Evolutionary conservation across 441 rosid species (phyloP).

Genomic region (Erodium moschatum): DNA sequence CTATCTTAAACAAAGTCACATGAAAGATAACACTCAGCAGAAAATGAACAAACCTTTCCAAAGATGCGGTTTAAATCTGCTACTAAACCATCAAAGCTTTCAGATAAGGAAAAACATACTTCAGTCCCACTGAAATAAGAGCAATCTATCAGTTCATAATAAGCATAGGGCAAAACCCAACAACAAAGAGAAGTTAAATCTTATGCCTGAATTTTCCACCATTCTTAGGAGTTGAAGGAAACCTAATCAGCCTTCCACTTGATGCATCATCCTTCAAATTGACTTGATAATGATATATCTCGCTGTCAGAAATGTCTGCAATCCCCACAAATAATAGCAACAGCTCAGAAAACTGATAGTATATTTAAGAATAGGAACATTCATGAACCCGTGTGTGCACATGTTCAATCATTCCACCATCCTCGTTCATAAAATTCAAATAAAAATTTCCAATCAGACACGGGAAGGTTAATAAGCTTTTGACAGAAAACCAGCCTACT

Average conservation of each 20-base stretch:
- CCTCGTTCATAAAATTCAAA: not conserved
- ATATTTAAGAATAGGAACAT: not conserved
- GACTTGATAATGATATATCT: conserved; percentile 42
- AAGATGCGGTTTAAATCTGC: conserved; percentile 35
- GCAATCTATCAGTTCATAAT: conserved; percentile 11
- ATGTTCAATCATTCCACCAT: not conserved
- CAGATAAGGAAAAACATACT: conserved; percentile 43
- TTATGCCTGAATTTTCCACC: conserved; percentile 61
- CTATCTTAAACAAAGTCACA: not conserved
- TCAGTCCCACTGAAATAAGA: conserved; percentile 60
- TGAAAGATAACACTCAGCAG: conserved; percentile 4
- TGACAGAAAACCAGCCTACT: not conserved
- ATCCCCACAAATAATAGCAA: conserved; percentile 9
- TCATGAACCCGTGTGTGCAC: not conserved
- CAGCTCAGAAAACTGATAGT: not conserved
- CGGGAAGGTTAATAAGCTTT: not conserved
- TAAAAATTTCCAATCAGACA: not conserved
- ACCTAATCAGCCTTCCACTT: conserved; percentile 37
- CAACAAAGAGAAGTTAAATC: conserved; percentile 6
- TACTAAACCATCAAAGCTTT: conserved; percentile 36
- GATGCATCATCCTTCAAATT: conserved; percentile 43
- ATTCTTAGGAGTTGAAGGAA: conserved; percentile 62
- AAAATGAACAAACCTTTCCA: conserved; percentile 47
- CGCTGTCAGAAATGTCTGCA: conserved; percentile 52
- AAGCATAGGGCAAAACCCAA: not conserved